Evolutionary conservation across 2,329 filamentous ascomycete species (phyloP).

Genomic region (Calonectria montana): DNA sequence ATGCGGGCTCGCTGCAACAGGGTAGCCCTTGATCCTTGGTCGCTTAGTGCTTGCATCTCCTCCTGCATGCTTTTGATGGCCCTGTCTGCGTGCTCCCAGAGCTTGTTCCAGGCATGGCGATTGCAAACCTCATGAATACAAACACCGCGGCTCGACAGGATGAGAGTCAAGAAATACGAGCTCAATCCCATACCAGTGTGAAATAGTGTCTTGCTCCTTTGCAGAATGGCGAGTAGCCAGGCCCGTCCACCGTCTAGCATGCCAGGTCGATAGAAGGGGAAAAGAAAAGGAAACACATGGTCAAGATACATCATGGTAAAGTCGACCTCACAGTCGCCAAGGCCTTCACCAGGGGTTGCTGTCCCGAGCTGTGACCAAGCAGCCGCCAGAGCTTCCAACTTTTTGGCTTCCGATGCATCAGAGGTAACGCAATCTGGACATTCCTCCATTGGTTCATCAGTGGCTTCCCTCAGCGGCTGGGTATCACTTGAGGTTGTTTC

Average conservation of each 20-base stretch:
- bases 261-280: conserved; percentile 65
- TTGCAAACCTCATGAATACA: background rate
- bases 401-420: background rate
- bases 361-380: background rate
- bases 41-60: background rate
- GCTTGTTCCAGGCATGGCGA: background rate
- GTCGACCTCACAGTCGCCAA: conserved; percentile 10
- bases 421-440: background rate
- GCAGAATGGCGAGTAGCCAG: conserved; percentile 64
- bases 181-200: conserved; percentile 57
- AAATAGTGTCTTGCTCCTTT: conserved; percentile 60
- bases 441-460: background rate
- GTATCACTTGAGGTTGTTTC: background rate
- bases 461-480: background rate
- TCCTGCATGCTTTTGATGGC: conserved; percentile 1
- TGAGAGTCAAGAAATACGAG: conserved; percentile 24
- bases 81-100: background rate
- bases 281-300: conserved; percentile 62
- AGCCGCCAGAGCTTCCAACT: background rate
- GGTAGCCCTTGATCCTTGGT: background rate
- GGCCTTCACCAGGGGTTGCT: background rate
- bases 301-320: conserved; percentile 43
- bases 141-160: conserved; percentile 1
- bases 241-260: conserved; percentile 60
- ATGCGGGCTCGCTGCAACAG: conserved; percentile 10